Base-by-base conservation (phyloP, 768 basidiomycete genomes). In the Imleria badia region DNA sequence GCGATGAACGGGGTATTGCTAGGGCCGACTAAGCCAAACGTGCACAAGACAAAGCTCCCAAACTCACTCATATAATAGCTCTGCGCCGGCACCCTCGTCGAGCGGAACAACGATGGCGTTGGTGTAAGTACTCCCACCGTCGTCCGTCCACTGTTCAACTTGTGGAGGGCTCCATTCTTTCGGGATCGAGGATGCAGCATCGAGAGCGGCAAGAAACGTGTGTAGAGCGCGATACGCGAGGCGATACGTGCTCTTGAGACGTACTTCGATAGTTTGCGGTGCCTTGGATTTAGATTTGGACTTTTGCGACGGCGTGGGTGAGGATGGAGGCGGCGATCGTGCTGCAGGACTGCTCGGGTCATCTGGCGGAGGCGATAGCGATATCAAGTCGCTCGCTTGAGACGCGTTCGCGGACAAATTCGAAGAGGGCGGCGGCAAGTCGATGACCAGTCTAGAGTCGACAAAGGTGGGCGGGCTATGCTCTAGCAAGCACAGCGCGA, bases 401-500 rank as follows among this genome's bases (percentile, higher is more conserved):
- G 51, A 43, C 1, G n/a, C 5, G 8, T 33, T 42, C 2, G 29
- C 15, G 20, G 15, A 19, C 17, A 29, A 10, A 36, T 20, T 44
- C n/a, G 51, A 47, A 31, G 48, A 50, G 12, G 58, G 55, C 6
- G 58, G 62, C 20, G 70, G 73, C 22, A 76, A 69, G 1, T 70
- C 64, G 36, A 84, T 72, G 34, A 83, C 50, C 10, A 87, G 70
- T 5, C 74, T 75, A 1, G 81, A 79, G 60, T 86, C 78, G 35
- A 87, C 58, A 59, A 74, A 81, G 6, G 84, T 82, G 3, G 85
- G 80, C 0, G 83, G 78, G 53, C 84, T 85, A 47, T 80, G 72
- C 48, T 82, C 81, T 7, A 81, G 69, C 6, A 87, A 66, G 1
- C 75, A 74, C 2, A 87, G 78, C 1, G 74, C 69, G 31, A 85